Evolutionary conservation across 768 basidiomycete genomes (phyloP), one percentile per base, ranked within the genome.

Genomic region (Suillus discolor): DNA sequence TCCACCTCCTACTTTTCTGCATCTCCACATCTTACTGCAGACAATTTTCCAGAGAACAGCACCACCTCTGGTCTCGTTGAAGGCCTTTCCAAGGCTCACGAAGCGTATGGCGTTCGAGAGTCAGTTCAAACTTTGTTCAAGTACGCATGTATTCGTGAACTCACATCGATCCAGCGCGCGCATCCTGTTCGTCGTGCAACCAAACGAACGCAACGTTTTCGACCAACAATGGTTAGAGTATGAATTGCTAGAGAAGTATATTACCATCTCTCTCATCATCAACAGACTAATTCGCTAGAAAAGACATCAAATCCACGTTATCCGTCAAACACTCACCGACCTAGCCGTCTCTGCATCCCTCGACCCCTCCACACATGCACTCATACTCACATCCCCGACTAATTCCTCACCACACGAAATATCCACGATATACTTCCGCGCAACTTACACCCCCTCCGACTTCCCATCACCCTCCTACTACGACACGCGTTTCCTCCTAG

Each of bases 181-280:
- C 44, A 86, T 99, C 36, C 81, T 99, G 15, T 93, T 99, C 71
- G 94, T 98, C n/a, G 87, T 94, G 0, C 96, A 96, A 71, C 84
- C 87, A 4, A 85, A 87, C 45, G 97, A 99, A 75, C 84, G 96
- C 45, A 99, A 99, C 76, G 86, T 97, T 5, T 99, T 98, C 74
- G 97, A 99, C 75, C 97, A 99, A 75, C 84, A 90, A 16, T 87
- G 85, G 81, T 78, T 99, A 28, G 94, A 99, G 77, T 97, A 94
- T 67, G 89, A 94, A 67, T 81, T 99, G 0, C 76, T 94, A 0
- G 88, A 94, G 71, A 85, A 78, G 95, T 95, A 73, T 57, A 84
- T 78, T 23, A 34, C 25, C 7, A 18, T 60, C n/a, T 59, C 39
- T 62, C 12, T 8, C 41, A 23, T 7, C 13, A 16, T 20, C 16